phyloP scores from a whole-genome alignment of 75 land plant species.

The Pinus taeda region DNA sequence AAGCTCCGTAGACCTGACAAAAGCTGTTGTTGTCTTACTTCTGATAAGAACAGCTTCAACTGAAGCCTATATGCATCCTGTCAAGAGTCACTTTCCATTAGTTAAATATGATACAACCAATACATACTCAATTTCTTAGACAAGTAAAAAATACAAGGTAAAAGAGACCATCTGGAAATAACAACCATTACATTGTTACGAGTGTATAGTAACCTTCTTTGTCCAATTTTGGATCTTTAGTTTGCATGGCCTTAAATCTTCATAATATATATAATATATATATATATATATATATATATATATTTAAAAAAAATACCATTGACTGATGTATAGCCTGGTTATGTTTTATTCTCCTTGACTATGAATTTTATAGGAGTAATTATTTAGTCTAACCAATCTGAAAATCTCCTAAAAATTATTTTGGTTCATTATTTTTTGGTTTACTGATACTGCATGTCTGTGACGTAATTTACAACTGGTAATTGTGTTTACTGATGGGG shows the following conservation, averaged over 20 bases:
- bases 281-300: too few relatives aligned
- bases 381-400: too few relatives aligned
- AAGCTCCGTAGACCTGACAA: constrained; percentile 77
- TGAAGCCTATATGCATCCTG: constrained; percentile 99
- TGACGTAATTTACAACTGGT: too few relatives aligned
- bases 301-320: too few relatives aligned
- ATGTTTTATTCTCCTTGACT: too few relatives aligned
- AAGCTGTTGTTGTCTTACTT: constrained; percentile 93
- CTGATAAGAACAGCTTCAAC: constrained; percentile 90
- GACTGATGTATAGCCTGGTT: too few relatives aligned
- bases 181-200: not conserved
- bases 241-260: not conserved
- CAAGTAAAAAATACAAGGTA: not conserved
- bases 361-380: too few relatives aligned
- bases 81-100: constrained; percentile 1
- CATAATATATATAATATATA: not conserved
- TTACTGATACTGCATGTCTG: too few relatives aligned
- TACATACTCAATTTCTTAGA: not conserved
- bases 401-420: too few relatives aligned
- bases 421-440: too few relatives aligned
- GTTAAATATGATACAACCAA: not conserved
- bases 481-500: too few relatives aligned
- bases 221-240: not conserved
- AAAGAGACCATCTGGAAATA: not conserved
- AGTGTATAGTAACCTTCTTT: not conserved